Evolutionary conservation across 768 basidiomycete species (phyloP), one percentile per base, ranked within the genome.

Genomic region (Mycena chlorophos): DNA sequence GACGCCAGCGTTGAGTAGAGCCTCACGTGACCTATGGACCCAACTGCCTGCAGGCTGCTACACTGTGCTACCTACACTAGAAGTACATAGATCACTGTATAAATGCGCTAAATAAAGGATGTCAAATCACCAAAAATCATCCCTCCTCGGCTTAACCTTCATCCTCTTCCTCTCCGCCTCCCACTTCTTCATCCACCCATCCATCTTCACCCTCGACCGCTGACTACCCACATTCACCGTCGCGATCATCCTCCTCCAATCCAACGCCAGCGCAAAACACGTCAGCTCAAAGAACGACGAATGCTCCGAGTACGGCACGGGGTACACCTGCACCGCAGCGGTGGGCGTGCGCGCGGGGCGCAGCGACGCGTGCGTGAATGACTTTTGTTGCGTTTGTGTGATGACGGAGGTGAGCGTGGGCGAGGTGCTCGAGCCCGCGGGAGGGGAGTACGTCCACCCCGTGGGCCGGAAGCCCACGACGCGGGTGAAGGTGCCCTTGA

Each of bases 281-380:
- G 94, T 96, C 60, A 96, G 77, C 71, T 98, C 96, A 64, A 91
- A 91, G 71, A 98, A 98, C 29, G 91, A 94, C 28, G 91, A 93
- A 69, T 98, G 96, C 67, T 98, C 97, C 4, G 94, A 98, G 67
- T 98, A 98, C 10, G 87, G 89, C 52, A 91, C 86, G 50, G 91
- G 89, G 65, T 87, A 92, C 39, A 97, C 74, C 72, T 88, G 87
- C 42, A 89, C 69, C 28, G 75, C 71, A 16, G 83, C 61, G 16
- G 87, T 88, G 12, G 92, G 91, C 56, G 89, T 90, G 40, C 83
- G 81, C 64, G 80, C 82, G 20, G 85, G 81, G 39, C 78, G 82
- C 16, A 96, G 77, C 67, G 89, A 80, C 20, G 83, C 72, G 51
- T 83, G 79, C 3, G 86, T 86, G 73, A 91, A 98, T 17, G 78